Evolutionary conservation across 2,329 filamentous ascomycete genomes (phyloP), one percentile per base, ranked within the genome.

Genomic region (Camillea tinctor): DNA sequence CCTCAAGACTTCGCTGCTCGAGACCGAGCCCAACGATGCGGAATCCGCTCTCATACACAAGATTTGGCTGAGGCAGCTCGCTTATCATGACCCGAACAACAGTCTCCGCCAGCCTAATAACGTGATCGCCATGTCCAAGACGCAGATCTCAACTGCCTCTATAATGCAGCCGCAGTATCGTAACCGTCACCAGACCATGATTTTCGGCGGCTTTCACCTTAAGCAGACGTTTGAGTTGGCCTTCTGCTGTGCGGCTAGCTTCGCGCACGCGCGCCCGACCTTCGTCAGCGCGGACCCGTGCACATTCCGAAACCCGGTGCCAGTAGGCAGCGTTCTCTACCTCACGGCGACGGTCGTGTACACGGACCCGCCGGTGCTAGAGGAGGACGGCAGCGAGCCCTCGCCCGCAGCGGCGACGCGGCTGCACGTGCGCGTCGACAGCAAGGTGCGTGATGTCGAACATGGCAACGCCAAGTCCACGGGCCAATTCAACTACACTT

Each of bases 161-260:
- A 90, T 92, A 65, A 92, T 92, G 89, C 88, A 91, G 71, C 89
- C 89, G 0, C 88, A 77, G 60, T 76, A 76, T 60, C 69, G 75
- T 23, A 76, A 76, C 64, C 72, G 75, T 1, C 88, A 91, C 73
- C 87, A 89, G 68, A 90, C 89, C 73, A 91, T 91, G 88, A 90
- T 92, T 57, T 92, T 92, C 68, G 89, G 89, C 55, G 89, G 89
- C 15, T 91, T 88, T 71, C 81, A 92, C 11, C 79, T 92, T 11
- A 90, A 90, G 70, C 86, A 90, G 69, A 89, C 88, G 0, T 92
- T 91, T 68, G 89, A 92, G 74, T 80, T 92, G 6, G 89, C 89
- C 1, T 92, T 92, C 75, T 91, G 88, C 72, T 90, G 88, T 69
- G 88, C 88, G 0, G 88, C 89, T 1, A 85, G 85, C 8, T 90